phyloP scores from a whole-genome alignment of 2,329 filamentous ascomycete genomes.

The Clonostachys chloroleuca region DNA sequence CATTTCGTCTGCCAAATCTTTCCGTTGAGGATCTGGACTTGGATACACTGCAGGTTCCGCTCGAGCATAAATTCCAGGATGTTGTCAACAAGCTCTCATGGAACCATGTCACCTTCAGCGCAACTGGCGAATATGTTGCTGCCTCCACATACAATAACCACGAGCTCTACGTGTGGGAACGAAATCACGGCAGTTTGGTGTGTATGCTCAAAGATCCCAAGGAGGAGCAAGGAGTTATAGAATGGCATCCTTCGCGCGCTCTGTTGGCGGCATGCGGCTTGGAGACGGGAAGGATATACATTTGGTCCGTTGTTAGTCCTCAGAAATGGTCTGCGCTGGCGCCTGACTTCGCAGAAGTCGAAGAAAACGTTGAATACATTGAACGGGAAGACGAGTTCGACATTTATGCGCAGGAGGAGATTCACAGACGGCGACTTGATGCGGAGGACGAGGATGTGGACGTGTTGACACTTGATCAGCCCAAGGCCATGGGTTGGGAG shows the following conservation, averaged over 20 bases:
- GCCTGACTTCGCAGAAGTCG: conserved; percentile 94
- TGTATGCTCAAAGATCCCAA: conserved; percentile 96
- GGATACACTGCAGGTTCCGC: conserved; percentile 81
- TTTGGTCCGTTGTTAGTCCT: conserved; percentile 92
- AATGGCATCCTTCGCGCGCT: conserved; percentile 90
- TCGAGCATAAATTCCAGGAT: conserved; percentile 98
- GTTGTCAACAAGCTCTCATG: conserved; percentile 91
- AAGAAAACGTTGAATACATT: conserved; percentile 96
- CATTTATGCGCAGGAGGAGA: conserved; percentile 90
- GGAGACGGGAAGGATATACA: conserved; percentile 88
- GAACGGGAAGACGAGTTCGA: conserved; percentile 98
- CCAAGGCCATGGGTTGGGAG: conserved; percentile 15
- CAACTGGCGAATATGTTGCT: conserved; percentile 91
- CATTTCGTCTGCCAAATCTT: conserved; percentile 81
- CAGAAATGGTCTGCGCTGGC: conserved; percentile 97
- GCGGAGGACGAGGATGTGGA: conserved; percentile 92
- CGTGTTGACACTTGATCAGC: conserved; percentile 67
- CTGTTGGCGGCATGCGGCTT: conserved; percentile 88
- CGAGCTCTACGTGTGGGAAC: conserved; percentile 97
- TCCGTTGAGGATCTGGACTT: conserved; percentile 66
- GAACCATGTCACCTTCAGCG: conserved; percentile 96
- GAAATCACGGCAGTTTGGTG: conserved; percentile 86
- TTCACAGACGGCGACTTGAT: conserved; percentile 86
- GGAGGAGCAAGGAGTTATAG: conserved; percentile 92
- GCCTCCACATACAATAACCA: conserved; percentile 98